Conservation (phyloP, 1,284 basidiomycete genomes). For the Cryptococcus sp. region DNA sequence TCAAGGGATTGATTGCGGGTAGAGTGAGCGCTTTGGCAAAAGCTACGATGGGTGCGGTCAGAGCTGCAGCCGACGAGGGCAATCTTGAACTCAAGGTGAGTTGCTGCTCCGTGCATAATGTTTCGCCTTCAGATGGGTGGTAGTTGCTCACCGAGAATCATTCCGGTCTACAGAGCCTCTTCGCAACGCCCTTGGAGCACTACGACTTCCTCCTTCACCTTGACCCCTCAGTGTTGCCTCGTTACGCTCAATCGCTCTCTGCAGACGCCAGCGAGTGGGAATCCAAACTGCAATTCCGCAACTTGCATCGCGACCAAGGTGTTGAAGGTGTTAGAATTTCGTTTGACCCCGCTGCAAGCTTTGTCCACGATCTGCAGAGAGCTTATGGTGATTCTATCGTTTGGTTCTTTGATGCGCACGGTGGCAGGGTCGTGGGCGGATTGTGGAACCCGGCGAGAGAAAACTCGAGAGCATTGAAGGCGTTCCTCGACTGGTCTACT, state of each 20-base stretch:
- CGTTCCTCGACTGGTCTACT: slow-evolving; percentile 77
- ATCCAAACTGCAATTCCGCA: slow-evolving; percentile 31
- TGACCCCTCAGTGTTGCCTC: slow-evolving; percentile 64
- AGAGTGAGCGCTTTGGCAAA: slow-evolving; percentile 70
- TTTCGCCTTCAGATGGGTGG: not conserved
- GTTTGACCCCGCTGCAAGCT: slow-evolving; percentile 75
- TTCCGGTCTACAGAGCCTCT: slow-evolving; percentile 55
- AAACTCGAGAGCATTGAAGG: slow-evolving; percentile 66
- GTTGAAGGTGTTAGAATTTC: slow-evolving; percentile 59
- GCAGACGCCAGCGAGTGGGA: slow-evolving; percentile 55
- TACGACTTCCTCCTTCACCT: slow-evolving; percentile 86
- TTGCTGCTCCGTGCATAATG: not conserved
- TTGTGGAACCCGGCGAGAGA: slow-evolving; percentile 76
- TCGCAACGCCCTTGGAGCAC: slow-evolving; percentile 76
- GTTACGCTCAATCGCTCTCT: slow-evolving; percentile 61
- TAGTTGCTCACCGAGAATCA: not conserved
- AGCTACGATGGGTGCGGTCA: slow-evolving; percentile 61
- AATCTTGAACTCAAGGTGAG: slow-evolving; percentile 41
- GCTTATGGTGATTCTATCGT: slow-evolving; percentile 75
- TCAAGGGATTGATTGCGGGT: slow-evolving; percentile 68
- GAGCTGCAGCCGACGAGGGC: slow-evolving; percentile 26
- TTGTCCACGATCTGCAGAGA: slow-evolving; percentile 62
- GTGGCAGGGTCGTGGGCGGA: slow-evolving; percentile 75
- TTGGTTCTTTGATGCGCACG: slow-evolving; percentile 82
- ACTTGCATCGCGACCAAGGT: slow-evolving; percentile 26